Conservation (phyloP, 169 alveolate species). For the Cyclospora cayetanensis region DNA sequence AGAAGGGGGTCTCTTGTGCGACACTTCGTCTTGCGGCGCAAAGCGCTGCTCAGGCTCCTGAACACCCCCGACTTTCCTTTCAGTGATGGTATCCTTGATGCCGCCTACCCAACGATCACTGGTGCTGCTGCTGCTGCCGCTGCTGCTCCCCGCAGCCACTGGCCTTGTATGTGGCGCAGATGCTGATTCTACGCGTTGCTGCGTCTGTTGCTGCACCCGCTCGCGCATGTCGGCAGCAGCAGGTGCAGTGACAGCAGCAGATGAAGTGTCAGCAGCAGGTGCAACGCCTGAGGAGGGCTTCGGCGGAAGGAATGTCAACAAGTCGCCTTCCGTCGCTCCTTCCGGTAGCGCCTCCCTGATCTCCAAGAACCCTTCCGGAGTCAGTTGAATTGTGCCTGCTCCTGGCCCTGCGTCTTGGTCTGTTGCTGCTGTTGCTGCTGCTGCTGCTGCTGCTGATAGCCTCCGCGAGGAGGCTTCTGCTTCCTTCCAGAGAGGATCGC, state of each 20-base stretch:
- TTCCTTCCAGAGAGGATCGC: background rate
- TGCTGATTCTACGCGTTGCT: conserved; percentile 10
- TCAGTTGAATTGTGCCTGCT: background rate
- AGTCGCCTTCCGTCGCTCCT: background rate
- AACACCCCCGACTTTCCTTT: too few species aligned
- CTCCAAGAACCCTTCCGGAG: background rate
- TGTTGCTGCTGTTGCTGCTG: background rate
- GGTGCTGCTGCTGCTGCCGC: background rate
- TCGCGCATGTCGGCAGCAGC: background rate
- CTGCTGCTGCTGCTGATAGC: background rate
- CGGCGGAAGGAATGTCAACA: background rate
- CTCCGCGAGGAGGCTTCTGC: background rate
- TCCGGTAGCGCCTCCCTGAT: background rate
- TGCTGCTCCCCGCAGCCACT: conserved; percentile 50
- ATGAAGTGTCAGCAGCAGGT: background rate
- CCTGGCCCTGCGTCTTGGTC: background rate
- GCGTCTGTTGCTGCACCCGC: background rate
- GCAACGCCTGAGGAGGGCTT: background rate
- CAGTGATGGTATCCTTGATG: background rate
- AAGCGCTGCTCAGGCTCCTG: too few species aligned
- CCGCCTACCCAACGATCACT: background rate
- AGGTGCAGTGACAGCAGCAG: background rate
- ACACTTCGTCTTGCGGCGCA: too few species aligned
- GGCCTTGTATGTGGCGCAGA: conserved; percentile 21
- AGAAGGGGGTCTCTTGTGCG: too few species aligned